phyloP scores from a whole-genome alignment of 1,284 basidiomycete species.

The Cutaneotrichosporon sp. region DNA sequence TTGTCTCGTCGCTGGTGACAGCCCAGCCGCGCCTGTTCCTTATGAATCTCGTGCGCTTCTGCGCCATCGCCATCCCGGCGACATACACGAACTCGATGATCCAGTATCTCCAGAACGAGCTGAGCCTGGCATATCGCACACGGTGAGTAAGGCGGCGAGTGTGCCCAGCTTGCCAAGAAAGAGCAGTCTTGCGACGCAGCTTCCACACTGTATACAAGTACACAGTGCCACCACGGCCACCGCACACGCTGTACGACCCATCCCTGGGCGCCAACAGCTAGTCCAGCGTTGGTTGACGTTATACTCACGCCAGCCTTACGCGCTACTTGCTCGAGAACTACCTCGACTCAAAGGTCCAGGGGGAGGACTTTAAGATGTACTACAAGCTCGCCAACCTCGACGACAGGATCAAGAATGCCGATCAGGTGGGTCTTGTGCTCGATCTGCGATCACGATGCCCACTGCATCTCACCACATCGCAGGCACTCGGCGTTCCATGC shows the following conservation, averaged over 20 bases:
- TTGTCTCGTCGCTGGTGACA: conserved; percentile 92
- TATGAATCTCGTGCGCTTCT: conserved; percentile 80
- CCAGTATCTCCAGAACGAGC: conserved; percentile 86
- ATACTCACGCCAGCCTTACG: conserved; percentile 1
- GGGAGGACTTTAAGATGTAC: conserved; percentile 58
- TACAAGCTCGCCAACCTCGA: conserved; percentile 91
- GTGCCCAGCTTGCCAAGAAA: too few species aligned
- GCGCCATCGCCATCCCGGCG: conserved; percentile 87
- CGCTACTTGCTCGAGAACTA: conserved; percentile 54
- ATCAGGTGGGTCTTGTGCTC: conserved; percentile 60
- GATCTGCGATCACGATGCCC: not conserved
- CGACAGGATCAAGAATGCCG: conserved; percentile 93
- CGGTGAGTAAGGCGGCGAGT: conserved; percentile 46
- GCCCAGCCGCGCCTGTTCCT: conserved; percentile 76
- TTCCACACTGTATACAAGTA: too few species aligned
- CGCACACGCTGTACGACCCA: too few species aligned
- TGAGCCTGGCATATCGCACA: conserved; percentile 86
- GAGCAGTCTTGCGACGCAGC: too few species aligned
- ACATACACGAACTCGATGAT: conserved; percentile 98
- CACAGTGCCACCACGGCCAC: too few species aligned
- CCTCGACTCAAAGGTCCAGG: conserved; percentile 57
- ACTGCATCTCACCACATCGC: too few species aligned
- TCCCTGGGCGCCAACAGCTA: too few species aligned
- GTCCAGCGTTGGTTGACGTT: too few species aligned
- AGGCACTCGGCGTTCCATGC: too few species aligned